A percentile compares a stretch with the other conserved stretches of the same genome.
Conservation (phyloP, 768 basidiomycete genomes). For the Dioszegia hungarica region DNA sequence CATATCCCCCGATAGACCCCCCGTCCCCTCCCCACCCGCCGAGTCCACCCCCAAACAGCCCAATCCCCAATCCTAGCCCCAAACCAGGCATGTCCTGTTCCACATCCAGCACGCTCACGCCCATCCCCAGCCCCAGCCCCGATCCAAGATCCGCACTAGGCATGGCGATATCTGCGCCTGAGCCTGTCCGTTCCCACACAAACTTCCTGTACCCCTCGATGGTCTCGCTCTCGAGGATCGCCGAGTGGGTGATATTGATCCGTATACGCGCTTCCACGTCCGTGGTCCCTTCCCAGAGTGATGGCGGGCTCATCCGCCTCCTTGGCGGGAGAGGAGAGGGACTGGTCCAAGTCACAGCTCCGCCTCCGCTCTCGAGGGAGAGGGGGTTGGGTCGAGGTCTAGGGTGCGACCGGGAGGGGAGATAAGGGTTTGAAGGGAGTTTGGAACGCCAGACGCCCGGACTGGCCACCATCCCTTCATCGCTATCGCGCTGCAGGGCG, state of each 20-base stretch:
- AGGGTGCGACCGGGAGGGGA: background rate
- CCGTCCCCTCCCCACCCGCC: background rate
- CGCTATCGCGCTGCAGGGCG: background rate
- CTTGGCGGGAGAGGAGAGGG: too few species aligned
- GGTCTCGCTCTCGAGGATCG: slow-evolving; percentile 39
- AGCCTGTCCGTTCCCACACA: slow-evolving; percentile 35
- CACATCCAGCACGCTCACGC: too few species aligned
- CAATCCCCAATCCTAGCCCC: slow-evolving; percentile 9
- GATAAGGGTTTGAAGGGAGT: slow-evolving; percentile 5
- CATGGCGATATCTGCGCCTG: background rate
- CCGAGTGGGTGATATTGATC: slow-evolving; percentile 35
- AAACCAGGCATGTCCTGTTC: too few species aligned
- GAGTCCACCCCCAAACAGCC: slow-evolving; percentile 5
- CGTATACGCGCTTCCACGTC: background rate
- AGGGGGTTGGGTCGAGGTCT: background rate
- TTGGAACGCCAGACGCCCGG: slow-evolving; percentile 1
- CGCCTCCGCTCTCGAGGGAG: too few species aligned
- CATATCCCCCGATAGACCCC: background rate
- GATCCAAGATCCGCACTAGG: slow-evolving; percentile 8
- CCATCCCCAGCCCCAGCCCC: slow-evolving; percentile 2
- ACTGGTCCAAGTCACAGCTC: too few species aligned
- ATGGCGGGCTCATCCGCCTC: too few species aligned
- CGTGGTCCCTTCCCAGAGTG: too few species aligned
- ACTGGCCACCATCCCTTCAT: background rate
- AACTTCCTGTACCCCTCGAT: slow-evolving; percentile 39